Evolutionary conservation across 2,329 filamentous ascomycete genomes (phyloP), one percentile per base, ranked within the genome.

Genomic region (Teratosphaeria pseudoeucalypti): DNA sequence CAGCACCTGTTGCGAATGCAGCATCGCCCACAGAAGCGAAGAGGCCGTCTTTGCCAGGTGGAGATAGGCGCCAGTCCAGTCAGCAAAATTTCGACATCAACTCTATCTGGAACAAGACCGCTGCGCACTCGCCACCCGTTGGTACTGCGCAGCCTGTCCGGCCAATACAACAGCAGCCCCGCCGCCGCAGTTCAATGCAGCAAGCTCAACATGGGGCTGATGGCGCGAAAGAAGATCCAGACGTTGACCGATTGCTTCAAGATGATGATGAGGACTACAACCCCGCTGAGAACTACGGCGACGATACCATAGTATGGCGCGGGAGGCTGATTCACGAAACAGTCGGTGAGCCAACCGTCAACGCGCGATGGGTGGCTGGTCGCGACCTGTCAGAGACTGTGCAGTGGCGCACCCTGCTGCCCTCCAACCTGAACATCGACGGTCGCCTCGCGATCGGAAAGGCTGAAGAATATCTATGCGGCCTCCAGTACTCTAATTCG

Each of bases 381-480:
- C 90, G 89, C 54, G 88, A 96, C 70, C 82, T 95, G 58, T 82
- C 81, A 55, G 73, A 79, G 54, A 83, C 78, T 4, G 78, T 84
- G 29, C 82, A 86, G 0, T 97, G 92, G 90, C 81, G 81, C 19
- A 83, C 88, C 60, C 77, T 97, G 10, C 83, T 96, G 7, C 88
- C 90, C 0, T 78, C 82, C 34, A 81, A 79, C 7, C 78, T 94
- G 34, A 84, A 82, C 6, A 86, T 94, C 26, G 86, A 86, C 55
- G 90, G 89, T 1, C 85, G 94, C 19, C 94, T 99, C 61, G 84
- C 89, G 57, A 85, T 90, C 65, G 82, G 87, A 61, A 88, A 87
- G 64, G 94, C 92, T 11, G 90, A 91, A 59, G 90, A 95, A 62
- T 99, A 99, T 68, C 85, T 99, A 0, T 94, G 90, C 70, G 86